Percentiles rank a stretch among this genome's conserved stretches.
These are phyloP conservation scores for Cubamyces sp. DNA, from an alignment of 768 basidiomycete genomes.

Conservation along the genomic window DNA sequence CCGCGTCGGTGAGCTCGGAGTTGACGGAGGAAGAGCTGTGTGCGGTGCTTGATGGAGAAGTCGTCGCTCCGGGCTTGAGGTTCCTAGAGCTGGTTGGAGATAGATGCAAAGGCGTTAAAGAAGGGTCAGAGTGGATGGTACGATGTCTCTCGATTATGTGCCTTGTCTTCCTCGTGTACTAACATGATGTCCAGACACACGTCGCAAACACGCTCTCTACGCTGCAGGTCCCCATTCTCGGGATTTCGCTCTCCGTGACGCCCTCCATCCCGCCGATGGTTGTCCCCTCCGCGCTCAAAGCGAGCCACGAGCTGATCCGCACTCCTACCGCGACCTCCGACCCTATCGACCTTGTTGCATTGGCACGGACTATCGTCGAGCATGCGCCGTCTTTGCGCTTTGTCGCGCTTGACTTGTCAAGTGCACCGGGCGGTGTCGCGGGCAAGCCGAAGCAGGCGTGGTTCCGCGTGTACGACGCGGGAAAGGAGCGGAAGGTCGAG, in stretches of 20 bases:
- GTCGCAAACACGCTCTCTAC: slow-evolving; percentile 9
- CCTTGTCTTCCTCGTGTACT: background rate
- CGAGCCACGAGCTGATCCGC: background rate
- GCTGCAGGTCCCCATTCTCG: background rate
- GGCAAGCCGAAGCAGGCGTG: slow-evolving; percentile 4
- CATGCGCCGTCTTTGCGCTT: slow-evolving; percentile 9
- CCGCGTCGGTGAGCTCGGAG: slow-evolving; percentile 7
- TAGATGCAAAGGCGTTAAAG: slow-evolving; percentile 19
- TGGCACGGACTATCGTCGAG: slow-evolving; percentile 12
- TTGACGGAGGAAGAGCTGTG: slow-evolving; percentile 17
- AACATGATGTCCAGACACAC: background rate
- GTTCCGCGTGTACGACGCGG: slow-evolving; percentile 6
- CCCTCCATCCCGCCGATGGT: slow-evolving; percentile 8
- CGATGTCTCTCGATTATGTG: background rate
- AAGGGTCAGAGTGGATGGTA: slow-evolving; percentile 23
- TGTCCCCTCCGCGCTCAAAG: background rate
- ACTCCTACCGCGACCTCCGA: background rate
- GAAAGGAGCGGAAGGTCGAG: background rate
- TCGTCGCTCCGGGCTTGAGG: slow-evolving; percentile 17
- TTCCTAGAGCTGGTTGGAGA: slow-evolving; percentile 23
- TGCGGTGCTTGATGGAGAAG: slow-evolving; percentile 11
- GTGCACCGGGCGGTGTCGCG: background rate
- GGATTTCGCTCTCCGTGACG: slow-evolving; percentile 17
- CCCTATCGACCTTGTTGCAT: slow-evolving; percentile 9
- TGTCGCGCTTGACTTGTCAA: slow-evolving; percentile 15